Evolutionary conservation across 306 rosid genomes (phyloP).

Genomic region (Inga leiocalycina): DNA sequence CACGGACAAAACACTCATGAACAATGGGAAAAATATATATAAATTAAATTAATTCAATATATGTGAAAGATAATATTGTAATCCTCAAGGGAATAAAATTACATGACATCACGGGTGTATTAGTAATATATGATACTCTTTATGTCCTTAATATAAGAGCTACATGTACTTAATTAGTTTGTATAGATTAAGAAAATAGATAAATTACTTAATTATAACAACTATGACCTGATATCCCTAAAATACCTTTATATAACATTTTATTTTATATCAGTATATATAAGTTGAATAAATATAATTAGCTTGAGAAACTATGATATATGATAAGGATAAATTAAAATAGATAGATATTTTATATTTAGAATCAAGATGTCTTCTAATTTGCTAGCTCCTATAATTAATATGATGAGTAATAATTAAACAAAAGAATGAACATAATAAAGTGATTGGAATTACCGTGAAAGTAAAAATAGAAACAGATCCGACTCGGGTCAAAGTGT

Average conservation of each 20-base stretch:
- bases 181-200: too few relatives aligned
- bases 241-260: neutral
- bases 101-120: conserved; percentile 10
- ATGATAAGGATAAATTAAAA: too few relatives aligned
- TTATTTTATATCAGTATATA: too few relatives aligned
- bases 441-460: conserved; percentile 42
- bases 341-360: too few relatives aligned
- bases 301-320: neutral
- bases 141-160: too few relatives aligned
- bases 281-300: too few relatives aligned
- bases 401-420: neutral
- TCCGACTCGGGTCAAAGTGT: conserved; percentile 45
- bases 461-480: conserved; percentile 70
- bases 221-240: too few relatives aligned
- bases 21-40: too few relatives aligned
- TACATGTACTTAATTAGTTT: too few relatives aligned
- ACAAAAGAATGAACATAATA: neutral
- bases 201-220: neutral
- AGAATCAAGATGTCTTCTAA: too few relatives aligned
- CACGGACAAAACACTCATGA: neutral
- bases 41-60: neutral
- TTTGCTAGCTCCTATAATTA: too few relatives aligned
- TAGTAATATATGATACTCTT: neutral
- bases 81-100: neutral
- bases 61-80: neutral